A percentile compares a stretch with the other conserved stretches of the same genome.
These are phyloP conservation scores for Cladosporium sp. DNA, from an alignment of 2,329 filamentous ascomycete species.

Conservation along the genomic window DNA sequence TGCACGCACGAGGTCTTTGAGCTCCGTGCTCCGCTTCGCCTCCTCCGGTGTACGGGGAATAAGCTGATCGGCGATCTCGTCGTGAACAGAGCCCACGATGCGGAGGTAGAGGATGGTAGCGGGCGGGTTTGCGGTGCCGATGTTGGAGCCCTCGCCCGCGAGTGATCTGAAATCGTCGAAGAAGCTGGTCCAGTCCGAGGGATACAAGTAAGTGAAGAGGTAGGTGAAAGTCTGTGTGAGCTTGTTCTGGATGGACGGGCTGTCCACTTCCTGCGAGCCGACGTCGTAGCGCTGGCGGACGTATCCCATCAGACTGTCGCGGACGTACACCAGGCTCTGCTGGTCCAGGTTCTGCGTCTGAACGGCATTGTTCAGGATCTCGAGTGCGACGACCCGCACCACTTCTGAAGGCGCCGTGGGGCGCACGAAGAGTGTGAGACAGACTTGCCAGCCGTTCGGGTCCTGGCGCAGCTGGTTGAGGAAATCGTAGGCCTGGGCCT, in stretches of 20 bases:
- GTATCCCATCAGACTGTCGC: constrained; percentile 78
- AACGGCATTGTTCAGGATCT: constrained; percentile 89
- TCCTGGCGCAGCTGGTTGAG: constrained; percentile 73
- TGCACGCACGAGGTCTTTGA: constrained; percentile 86
- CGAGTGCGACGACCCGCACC: constrained; percentile 82
- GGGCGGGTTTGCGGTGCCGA: constrained; percentile 60
- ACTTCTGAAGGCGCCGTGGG: constrained; percentile 73
- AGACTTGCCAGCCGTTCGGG: constrained; percentile 84
- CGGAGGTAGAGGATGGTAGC: constrained; percentile 86
- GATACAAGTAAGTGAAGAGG: constrained; percentile 84
- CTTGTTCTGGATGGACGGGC: constrained; percentile 84
- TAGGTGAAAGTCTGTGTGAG: constrained; percentile 93
- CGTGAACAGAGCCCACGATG: constrained; percentile 83
- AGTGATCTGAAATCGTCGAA: constrained; percentile 84
- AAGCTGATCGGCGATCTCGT: constrained; percentile 93
- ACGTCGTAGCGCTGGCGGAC: constrained; percentile 69
- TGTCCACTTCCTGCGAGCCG: constrained; percentile 57
- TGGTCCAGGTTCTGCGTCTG: constrained; percentile 73
- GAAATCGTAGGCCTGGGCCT: constrained; percentile 79
- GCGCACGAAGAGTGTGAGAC: constrained; percentile 79
- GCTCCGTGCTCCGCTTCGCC: constrained; percentile 76
- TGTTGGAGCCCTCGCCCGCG: constrained; percentile 57
- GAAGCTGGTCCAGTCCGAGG: constrained; percentile 80
- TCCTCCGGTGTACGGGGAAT: constrained; percentile 74
- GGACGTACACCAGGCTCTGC: constrained; percentile 69